These are phyloP conservation scores for Lagenaria siceraria DNA, from an alignment of 306 rosid species.

Conservation along the genomic window DNA sequence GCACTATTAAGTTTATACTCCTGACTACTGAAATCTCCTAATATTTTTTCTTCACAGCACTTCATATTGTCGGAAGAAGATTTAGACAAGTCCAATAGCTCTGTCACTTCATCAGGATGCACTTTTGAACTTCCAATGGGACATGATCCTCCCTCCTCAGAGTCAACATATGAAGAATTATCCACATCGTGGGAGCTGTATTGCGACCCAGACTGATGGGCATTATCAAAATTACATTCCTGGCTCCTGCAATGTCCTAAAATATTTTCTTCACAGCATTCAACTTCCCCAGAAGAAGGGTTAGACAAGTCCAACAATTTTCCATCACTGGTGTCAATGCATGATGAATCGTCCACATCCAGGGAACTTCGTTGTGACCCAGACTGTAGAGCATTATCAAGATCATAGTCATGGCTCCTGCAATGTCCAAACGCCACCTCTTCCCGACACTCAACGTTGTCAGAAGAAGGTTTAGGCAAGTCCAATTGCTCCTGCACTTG, in stretches of 20 bases:
- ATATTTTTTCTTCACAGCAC: slow-evolving; percentile 3
- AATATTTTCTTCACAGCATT: slow-evolving; percentile 1
- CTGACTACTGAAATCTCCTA: slow-evolving; percentile 24
- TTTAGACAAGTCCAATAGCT: slow-evolving; percentile 13
- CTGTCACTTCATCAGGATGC: slow-evolving; percentile 21
- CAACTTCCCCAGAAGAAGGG: slow-evolving; percentile 26
- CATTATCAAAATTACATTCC: slow-evolving; percentile 43
- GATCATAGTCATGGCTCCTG: slow-evolving; percentile 43
- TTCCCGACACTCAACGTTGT: slow-evolving; percentile 12
- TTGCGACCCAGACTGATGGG: slow-evolving; percentile 19
- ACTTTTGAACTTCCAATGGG: slow-evolving; percentile 1
- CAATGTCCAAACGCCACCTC: not conserved
- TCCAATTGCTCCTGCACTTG: slow-evolving; percentile 21
- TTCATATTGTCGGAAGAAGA: slow-evolving; percentile 26
- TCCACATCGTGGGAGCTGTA: slow-evolving; percentile 20
- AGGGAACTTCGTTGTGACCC: slow-evolving; percentile 18
- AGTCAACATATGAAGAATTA: slow-evolving; percentile 11
- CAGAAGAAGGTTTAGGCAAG: slow-evolving; percentile 23
- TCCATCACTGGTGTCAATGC: slow-evolving; percentile 13
- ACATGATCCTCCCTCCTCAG: slow-evolving; percentile 15
- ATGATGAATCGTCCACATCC: slow-evolving; percentile 19
- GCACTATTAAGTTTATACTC: slow-evolving; percentile 38
- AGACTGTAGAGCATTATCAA: slow-evolving; percentile 30
- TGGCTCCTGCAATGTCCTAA: slow-evolving; percentile 28
- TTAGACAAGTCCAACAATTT: slow-evolving; percentile 14